Conservation (phyloP, 1,284 basidiomycete species). For the Fomitopsis palustris region DNA sequence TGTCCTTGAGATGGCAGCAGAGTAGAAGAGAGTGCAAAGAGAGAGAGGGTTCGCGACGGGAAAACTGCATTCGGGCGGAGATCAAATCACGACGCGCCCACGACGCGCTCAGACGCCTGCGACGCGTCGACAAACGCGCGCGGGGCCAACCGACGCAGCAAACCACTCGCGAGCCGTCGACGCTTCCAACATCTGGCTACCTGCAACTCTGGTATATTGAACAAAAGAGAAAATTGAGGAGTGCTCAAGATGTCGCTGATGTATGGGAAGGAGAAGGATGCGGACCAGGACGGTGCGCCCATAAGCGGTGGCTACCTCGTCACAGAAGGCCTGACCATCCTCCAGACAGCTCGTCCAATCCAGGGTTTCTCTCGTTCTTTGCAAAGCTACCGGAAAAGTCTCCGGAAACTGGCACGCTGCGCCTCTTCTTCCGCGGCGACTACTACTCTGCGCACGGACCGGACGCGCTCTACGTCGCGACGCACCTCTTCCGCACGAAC, state of each 20-base stretch:
- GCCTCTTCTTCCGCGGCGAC: conserved; percentile 83
- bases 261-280: conserved; percentile 70
- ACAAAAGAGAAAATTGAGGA: too few species aligned
- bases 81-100: conserved; percentile 19
- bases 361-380: conserved; percentile 78
- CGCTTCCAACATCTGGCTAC: too few species aligned
- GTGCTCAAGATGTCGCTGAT: conserved; percentile 52
- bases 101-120: conserved; percentile 1
- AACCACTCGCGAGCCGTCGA: neutral
- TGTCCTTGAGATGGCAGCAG: too few species aligned
- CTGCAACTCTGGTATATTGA: too few species aligned
- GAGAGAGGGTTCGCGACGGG: neutral
- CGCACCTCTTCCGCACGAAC: conserved; percentile 83
- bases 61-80: conserved; percentile 12
- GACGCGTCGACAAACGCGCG: conserved; percentile 12
- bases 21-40: neutral
- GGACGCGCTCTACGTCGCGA: conserved; percentile 87
- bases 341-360: conserved; percentile 46
- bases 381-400: conserved; percentile 62
- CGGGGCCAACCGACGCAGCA: neutral
- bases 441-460: conserved; percentile 89
- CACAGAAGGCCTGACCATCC: conserved; percentile 26
- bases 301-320: neutral
- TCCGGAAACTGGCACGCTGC: conserved; percentile 68
- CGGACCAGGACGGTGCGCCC: conserved; percentile 32